Evolutionary conservation across 2,329 filamentous ascomycete genomes (phyloP).

Genomic region (Exophiala sp.): DNA sequence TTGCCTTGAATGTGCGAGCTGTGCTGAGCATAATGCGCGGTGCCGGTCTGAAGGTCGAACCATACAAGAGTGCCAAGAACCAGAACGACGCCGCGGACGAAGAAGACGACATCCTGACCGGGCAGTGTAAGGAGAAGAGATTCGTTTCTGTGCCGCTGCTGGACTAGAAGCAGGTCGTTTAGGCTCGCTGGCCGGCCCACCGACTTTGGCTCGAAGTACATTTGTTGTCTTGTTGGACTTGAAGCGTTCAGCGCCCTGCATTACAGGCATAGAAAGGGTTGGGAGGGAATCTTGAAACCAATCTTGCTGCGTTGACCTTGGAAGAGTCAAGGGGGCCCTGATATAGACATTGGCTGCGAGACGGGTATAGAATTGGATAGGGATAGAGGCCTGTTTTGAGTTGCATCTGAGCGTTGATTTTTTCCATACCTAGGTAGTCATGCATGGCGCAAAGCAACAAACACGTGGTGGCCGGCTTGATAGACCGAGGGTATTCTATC

Average conservation of each 20-base stretch:
- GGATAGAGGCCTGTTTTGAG: background rate
- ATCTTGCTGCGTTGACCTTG: too few species aligned
- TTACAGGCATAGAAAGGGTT: background rate
- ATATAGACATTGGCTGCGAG: too few species aligned
- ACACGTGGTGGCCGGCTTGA: too few species aligned
- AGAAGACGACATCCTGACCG: constrained; percentile 11
- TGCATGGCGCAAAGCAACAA: too few species aligned
- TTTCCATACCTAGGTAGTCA: too few species aligned
- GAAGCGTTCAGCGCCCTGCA: background rate
- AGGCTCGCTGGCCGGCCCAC: background rate
- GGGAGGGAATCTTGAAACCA: too few species aligned
- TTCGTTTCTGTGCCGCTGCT: constrained; percentile 8
- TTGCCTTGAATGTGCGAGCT: constrained; percentile 32
- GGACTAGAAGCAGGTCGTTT: too few species aligned
- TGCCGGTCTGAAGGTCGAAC: constrained; percentile 16
- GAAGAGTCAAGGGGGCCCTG: too few species aligned
- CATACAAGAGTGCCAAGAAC: background rate
- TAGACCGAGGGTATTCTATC: too few species aligned
- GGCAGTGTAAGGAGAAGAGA: constrained; percentile 14
- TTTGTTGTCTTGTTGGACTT: background rate
- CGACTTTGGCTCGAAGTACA: background rate
- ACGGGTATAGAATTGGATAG: background rate
- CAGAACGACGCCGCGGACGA: constrained; percentile 3
- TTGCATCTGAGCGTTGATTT: too few species aligned
- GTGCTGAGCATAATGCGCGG: constrained; percentile 29